A percentile compares a stretch with the other conserved stretches of the same genome.
phyloP scores from a whole-genome alignment of 352 stramenopile species.

The Pythium coloratum region DNA sequence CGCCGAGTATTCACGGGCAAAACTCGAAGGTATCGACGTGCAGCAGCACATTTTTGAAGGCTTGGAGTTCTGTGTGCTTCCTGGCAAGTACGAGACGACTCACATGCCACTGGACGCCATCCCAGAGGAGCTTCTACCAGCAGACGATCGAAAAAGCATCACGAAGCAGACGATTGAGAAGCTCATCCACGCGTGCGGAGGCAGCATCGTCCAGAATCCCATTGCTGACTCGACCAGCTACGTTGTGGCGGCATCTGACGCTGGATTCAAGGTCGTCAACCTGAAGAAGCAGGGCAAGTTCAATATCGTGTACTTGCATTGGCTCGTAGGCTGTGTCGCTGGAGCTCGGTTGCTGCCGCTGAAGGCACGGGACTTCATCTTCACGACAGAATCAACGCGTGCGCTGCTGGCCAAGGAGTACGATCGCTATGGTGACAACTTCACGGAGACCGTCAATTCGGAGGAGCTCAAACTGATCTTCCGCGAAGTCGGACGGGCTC shows the following conservation, averaged over 20 bases:
- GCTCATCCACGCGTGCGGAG: constrained; percentile 66
- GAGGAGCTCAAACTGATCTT: constrained; percentile 59
- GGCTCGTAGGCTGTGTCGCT: constrained; percentile 52
- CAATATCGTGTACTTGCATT: constrained; percentile 69
- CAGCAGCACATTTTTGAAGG: constrained; percentile 64
- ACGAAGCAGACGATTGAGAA: constrained; percentile 80
- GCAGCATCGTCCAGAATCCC: constrained; percentile 74
- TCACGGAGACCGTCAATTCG: constrained; percentile 49
- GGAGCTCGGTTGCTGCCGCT: constrained; percentile 34
- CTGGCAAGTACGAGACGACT: constrained; percentile 59
- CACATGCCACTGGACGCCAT: constrained; percentile 14
- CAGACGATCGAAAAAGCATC: constrained; percentile 29
- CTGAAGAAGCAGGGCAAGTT: constrained; percentile 80
- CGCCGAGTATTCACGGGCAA: constrained; percentile 57
- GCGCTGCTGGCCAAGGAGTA: constrained; percentile 64
- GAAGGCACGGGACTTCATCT: constrained; percentile 70
- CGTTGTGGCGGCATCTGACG: constrained; percentile 58
- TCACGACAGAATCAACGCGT: constrained; percentile 58
- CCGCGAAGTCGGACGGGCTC: constrained; percentile 31
- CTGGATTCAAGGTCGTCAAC: constrained; percentile 79
- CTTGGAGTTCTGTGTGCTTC: constrained; percentile 78
- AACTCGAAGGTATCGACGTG: constrained; percentile 54
- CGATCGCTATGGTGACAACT: constrained; percentile 74
- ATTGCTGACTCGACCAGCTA: constrained; percentile 62
- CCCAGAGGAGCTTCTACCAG: constrained; percentile 35